Evolutionary conservation across 148 eudicot genomes (phyloP), one percentile per base, ranked within the genome.

Genomic region (Bassia scoparia): DNA sequence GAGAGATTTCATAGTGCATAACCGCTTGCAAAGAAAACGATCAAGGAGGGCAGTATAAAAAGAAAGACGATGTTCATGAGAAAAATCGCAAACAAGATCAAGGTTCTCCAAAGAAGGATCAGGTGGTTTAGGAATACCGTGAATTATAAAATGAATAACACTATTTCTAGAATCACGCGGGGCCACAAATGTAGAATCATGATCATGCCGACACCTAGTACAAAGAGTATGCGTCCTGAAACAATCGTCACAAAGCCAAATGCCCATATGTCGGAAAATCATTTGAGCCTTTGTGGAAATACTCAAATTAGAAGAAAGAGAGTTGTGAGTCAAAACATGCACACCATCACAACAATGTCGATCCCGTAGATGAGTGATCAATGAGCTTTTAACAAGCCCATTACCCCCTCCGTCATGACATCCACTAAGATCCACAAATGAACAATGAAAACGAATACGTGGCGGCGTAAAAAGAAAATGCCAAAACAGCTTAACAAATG

Each of bases 171-270:
- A 10, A 66, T 66, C 69, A 20, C 13, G 69, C 2, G 69, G 69
- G 1, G 49, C 69, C 17, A 66, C n/a, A n/a, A n/a, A n/a, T n/a
- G n/a, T 41, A 41, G 23, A 35, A 24, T 37, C 26, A 17, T 24
- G 44, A 41, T 26, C 69, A 66, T 66, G 48, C 23, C 49, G 26
- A n/a, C n/a, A n/a, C n/a, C n/a, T n/a, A n/a, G n/a, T n/a, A n/a
- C n/a, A n/a, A n/a, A n/a, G n/a, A n/a, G n/a, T n/a, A n/a, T n/a
- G n/a, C n/a, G n/a, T n/a, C n/a, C n/a, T n/a, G n/a, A n/a, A n/a
- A n/a, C n/a, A 43, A 48, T 35, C 21, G 21, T 66, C 69, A 66
- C 69, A 66, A 9, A 66, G 35, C 69, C 50, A 66, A 37, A 66
- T n/a, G 21, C 49, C 49, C 49, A 66, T 38, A 37, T 49, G 69